Percentiles rank a stretch among this genome's conserved stretches.
Conservation (phyloP, 2,329 filamentous ascomycete genomes). For the Sporothrix brasiliensis region DNA sequence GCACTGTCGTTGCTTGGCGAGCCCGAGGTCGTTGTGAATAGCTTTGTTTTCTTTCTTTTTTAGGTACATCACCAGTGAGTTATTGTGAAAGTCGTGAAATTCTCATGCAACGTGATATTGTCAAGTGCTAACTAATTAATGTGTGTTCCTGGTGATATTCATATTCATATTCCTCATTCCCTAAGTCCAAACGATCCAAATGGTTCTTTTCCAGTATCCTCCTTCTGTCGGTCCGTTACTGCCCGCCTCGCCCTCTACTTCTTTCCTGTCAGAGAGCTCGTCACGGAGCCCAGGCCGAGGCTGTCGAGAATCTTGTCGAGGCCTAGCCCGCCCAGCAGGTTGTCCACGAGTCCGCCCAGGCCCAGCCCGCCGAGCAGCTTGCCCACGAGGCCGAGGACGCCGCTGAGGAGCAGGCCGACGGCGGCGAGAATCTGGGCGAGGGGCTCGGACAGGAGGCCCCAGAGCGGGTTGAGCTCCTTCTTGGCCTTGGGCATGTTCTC, state of each 20-base stretch:
- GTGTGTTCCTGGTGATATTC: background rate
- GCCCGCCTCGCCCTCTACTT: constrained; percentile 44
- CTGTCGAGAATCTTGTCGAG: constrained; percentile 74
- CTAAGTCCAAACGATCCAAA: background rate
- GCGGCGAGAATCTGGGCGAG: constrained; percentile 91
- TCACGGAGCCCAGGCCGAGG: constrained; percentile 64
- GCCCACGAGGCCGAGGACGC: constrained; percentile 83
- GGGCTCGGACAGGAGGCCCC: constrained; percentile 79
- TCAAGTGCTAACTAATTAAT: background rate
- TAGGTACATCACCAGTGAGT: too few species aligned
- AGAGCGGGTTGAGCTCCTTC: constrained; percentile 91
- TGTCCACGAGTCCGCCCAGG: constrained; percentile 78
- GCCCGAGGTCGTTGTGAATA: too few species aligned
- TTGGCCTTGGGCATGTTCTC: constrained; percentile 91
- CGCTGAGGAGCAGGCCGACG: constrained; percentile 78
- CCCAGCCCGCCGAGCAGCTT: constrained; percentile 64
- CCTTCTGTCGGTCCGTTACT: background rate
- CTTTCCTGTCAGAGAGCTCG: constrained; percentile 51
- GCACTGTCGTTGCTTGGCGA: too few species aligned
- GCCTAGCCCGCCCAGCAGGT: constrained; percentile 74
- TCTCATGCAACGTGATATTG: background rate
- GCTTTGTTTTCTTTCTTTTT: too few species aligned
- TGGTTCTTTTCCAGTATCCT: constrained; percentile 15
- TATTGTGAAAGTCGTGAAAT: too few species aligned
- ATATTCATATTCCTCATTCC: background rate